Conservation (phyloP, 768 basidiomycete species). For the Amanita inopinata region DNA sequence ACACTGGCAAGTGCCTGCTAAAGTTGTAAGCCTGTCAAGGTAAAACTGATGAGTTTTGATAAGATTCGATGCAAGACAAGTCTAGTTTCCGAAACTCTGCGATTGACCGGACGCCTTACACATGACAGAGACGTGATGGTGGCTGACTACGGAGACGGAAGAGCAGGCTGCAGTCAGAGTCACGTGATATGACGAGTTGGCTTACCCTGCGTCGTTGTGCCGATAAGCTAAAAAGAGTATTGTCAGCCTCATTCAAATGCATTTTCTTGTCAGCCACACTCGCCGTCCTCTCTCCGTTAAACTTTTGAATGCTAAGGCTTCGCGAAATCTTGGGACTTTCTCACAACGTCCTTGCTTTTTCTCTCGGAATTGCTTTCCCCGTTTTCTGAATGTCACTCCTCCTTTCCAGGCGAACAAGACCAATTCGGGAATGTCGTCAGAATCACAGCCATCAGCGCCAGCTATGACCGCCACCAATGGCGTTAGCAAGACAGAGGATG, state of each 20-base stretch:
- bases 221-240: conserved; percentile 1
- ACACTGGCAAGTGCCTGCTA: conserved; percentile 50
- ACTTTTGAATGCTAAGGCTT: too few species aligned
- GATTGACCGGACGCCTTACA: conserved; percentile 33
- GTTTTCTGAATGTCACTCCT: not conserved
- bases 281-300: not conserved
- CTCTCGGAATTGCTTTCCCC: not conserved
- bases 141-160: not conserved
- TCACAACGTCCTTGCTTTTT: not conserved
- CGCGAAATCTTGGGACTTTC: not conserved
- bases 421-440: not conserved
- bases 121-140: conserved; percentile 12
- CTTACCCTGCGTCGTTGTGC: not conserved
- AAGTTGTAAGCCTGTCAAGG: not conserved
- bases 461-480: conserved; percentile 31
- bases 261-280: not conserved
- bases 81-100: conserved; percentile 73
- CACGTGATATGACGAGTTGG: not conserved
- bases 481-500: conserved; percentile 52
- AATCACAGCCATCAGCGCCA: not conserved
- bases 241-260: too few species aligned
- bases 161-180: not conserved
- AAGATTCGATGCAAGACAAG: conserved; percentile 85
- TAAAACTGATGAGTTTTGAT: not conserved
- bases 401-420: conserved; percentile 12